Conservation (phyloP, 352 stramenopile species). For the Pythium pectinolyticum region DNA sequence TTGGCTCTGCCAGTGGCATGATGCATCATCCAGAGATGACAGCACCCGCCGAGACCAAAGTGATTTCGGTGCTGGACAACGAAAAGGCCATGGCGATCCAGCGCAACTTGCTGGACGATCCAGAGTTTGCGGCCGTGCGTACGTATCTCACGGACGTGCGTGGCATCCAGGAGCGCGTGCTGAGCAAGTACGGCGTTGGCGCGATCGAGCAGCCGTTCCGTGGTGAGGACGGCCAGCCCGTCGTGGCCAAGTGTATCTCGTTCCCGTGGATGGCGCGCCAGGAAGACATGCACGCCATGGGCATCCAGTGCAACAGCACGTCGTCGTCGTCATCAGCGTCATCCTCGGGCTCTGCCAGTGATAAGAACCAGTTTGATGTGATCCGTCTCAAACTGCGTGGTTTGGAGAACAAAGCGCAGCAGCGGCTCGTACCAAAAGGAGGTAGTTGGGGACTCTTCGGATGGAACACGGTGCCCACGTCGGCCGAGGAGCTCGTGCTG, state of each 20-base stretch:
- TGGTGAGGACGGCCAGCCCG: conserved; percentile 51
- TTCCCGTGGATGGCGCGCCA: conserved; percentile 95
- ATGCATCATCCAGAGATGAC: conserved; percentile 27
- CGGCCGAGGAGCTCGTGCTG: conserved; percentile 92
- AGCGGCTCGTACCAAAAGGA: conserved; percentile 88
- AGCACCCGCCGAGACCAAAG: conserved; percentile 39
- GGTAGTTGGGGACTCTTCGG: conserved; percentile 98
- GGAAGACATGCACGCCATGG: conserved; percentile 84
- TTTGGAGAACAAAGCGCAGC: conserved; percentile 84
- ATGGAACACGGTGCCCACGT: conserved; percentile 94
- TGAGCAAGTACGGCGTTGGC: conserved; percentile 89
- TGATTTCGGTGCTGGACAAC: conserved; percentile 83
- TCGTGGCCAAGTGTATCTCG: conserved; percentile 86
- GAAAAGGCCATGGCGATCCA: conserved; percentile 83
- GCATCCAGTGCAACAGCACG: conserved; percentile 52
- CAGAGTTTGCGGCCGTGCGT: conserved; percentile 59
- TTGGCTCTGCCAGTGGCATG: conserved; percentile 41
- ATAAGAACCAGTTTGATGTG: conserved; percentile 82
- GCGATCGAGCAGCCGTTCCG: conserved; percentile 88
- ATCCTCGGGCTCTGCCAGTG: no score
- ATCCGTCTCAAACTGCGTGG: conserved; percentile 84
- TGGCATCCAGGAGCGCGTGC: conserved; percentile 62
- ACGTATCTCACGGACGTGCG: conserved; percentile 73
- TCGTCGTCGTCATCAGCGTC: conserved; percentile 14
- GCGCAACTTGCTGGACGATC: conserved; percentile 73